These are phyloP conservation scores for Agrocybe praecox DNA, from an alignment of 768 basidiomycete genomes.

Conservation along the genomic window DNA sequence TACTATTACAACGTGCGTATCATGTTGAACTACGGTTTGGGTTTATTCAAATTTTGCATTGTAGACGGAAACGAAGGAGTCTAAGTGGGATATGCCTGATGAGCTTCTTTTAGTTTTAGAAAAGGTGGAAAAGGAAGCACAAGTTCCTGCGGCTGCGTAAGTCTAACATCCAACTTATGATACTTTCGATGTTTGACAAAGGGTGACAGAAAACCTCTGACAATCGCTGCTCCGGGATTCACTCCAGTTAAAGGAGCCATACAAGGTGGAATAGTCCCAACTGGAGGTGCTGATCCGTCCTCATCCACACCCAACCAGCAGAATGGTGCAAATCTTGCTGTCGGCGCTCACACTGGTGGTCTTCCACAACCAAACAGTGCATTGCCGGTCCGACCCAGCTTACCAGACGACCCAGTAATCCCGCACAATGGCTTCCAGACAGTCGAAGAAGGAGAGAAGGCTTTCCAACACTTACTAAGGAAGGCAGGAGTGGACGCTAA, in stretches of 20 bases:
- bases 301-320: slow-evolving; percentile 50
- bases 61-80: slow-evolving; percentile 86
- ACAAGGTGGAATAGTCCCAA: slow-evolving; percentile 58
- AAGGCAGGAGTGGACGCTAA: slow-evolving; percentile 89
- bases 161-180: slow-evolving; percentile 1
- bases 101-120: slow-evolving; percentile 85
- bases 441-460: slow-evolving; percentile 89
- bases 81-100: slow-evolving; percentile 98
- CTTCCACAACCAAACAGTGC: slow-evolving; percentile 63
- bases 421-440: slow-evolving; percentile 90
- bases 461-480: slow-evolving; percentile 87
- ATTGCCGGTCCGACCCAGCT: slow-evolving; percentile 73
- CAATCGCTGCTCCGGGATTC: slow-evolving; percentile 44
- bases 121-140: slow-evolving; percentile 79
- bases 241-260: slow-evolving; percentile 41
- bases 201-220: slow-evolving; percentile 22
- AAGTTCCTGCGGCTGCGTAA: slow-evolving; percentile 32
- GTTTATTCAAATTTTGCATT: background rate
- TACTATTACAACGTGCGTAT: slow-evolving; percentile 83
- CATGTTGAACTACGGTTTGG: background rate
- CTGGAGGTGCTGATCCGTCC: slow-evolving; percentile 53
- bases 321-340: slow-evolving; percentile 51
- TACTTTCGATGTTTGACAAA: background rate
- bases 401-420: slow-evolving; percentile 87
- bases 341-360: slow-evolving; percentile 51